phyloP scores from a whole-genome alignment of 225 moss, liverwort and hornwort genomes.

The Sphagnum contortum region DNA sequence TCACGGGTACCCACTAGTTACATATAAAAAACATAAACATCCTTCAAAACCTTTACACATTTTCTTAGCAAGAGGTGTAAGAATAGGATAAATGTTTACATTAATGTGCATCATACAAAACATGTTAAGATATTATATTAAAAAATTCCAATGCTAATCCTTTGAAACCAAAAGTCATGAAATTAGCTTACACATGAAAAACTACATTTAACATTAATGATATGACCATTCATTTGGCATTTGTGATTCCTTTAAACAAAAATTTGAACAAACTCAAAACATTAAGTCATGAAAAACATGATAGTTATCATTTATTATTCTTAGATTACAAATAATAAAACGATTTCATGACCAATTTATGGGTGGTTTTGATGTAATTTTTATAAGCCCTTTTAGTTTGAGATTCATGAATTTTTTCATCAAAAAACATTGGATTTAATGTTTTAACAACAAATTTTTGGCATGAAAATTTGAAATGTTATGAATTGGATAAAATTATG shows the following conservation, averaged over 20 bases:
- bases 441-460: neutral
- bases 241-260: neutral
- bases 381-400: neutral
- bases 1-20: too few species aligned
- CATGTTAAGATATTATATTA: neutral
- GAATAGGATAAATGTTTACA: neutral
- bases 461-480: neutral
- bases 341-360: neutral
- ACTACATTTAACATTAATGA: neutral
- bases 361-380: neutral
- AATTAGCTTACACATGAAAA: neutral
- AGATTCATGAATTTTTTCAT: neutral
- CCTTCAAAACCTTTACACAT: neutral
- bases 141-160: neutral
- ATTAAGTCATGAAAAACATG: neutral
- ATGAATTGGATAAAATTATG: neutral
- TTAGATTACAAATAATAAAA: neutral
- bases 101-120: neutral
- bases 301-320: neutral
- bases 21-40: neutral
- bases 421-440: neutral
- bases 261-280: neutral
- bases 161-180: neutral
- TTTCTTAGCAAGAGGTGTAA: neutral
- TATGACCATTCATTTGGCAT: neutral